Base-by-base conservation (phyloP, 2,329 filamentous ascomycete species). In the Colletotrichum spaethianum region DNA sequence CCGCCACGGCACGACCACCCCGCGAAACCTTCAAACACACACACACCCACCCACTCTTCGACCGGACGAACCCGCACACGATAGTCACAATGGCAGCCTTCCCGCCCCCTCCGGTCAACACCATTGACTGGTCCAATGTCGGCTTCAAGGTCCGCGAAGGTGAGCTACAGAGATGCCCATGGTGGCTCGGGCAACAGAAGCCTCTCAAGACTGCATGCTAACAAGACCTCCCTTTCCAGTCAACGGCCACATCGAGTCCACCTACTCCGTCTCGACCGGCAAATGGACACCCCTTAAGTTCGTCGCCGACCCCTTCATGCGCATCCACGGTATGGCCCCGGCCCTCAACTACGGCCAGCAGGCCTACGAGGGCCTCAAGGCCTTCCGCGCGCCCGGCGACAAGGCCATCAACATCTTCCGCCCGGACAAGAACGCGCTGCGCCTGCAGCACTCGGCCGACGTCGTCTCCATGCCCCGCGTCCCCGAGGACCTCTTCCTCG, bases 301-400 rank as follows among this genome's bases (percentile, higher is more conserved):
- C 84, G 91, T 98, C 73, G 84, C 90, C 73, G 94, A 96, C 77
- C 96, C 96, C 8, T 95, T 89, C 86, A 90, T 98, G 77, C 92
- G 92, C 75, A 91, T 98, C 80, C 96, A 98, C 83, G 96, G 96
- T 82, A 96, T 99, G 94, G 92, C 95, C 0, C 95, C 96, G 0
- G 96, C 91, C 53, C 90, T 98, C 75, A 99, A 99, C 88, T 99
- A 99, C 82, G 95, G 96, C 70, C 95, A 98, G 81, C 96, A 98
- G 85, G 96, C 94, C 78, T 99, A 97, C 86, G 96, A 99, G 82
- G 96, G 96, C n/a, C 91, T 98, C 81, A 98, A 98, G 84, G 95
- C 96, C 67, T 98, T 98, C 89, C 94, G 96, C 74, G 86, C 88
- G 2, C 93, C 94, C 23, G 86, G 88, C 70, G 90, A 93, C 81